Conservation (phyloP, 225 moss, liverwort and hornwort species). For the Asterella californica region DNA sequence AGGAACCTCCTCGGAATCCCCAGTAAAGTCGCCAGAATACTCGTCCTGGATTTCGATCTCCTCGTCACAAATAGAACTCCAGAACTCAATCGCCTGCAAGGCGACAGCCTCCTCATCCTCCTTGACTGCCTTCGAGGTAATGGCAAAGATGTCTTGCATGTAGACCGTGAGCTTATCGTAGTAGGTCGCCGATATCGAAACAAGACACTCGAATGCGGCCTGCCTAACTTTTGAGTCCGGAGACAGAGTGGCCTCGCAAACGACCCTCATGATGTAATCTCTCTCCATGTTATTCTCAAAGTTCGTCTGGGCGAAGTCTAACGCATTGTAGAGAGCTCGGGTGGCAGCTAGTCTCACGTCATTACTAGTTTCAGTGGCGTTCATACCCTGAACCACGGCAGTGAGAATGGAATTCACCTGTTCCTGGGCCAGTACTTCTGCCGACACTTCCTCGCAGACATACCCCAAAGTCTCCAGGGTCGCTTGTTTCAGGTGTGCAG, state of each 20-base stretch:
- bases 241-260: conserved; percentile 48
- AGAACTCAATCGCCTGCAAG: conserved; percentile 51
- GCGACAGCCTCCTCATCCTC: conserved; percentile 48
- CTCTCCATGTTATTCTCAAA: conserved; percentile 53
- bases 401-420: conserved; percentile 56
- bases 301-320: conserved; percentile 53
- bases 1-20: conserved; percentile 52
- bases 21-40: conserved; percentile 49
- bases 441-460: conserved; percentile 51
- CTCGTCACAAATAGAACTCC: conserved; percentile 54
- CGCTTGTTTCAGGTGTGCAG: conserved; percentile 49
- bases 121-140: conserved; percentile 49
- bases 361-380: conserved; percentile 44
- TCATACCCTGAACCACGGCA: conserved; percentile 53
- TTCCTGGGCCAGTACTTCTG: conserved; percentile 48
- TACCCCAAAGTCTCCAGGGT: conserved; percentile 49
- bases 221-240: conserved; percentile 42
- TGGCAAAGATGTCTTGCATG: conserved; percentile 56
- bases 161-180: conserved; percentile 50
- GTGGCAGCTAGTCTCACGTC: conserved; percentile 49
- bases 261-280: conserved; percentile 55
- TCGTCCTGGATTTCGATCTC: conserved; percentile 58
- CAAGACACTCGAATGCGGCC: conserved; percentile 50
- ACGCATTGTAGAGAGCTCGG: conserved; percentile 43
- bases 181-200: conserved; percentile 49